Evolutionary conservation across 305 asterid species (phyloP), one percentile per base, ranked within the genome.

Genomic region (Fraxinus albicans): DNA sequence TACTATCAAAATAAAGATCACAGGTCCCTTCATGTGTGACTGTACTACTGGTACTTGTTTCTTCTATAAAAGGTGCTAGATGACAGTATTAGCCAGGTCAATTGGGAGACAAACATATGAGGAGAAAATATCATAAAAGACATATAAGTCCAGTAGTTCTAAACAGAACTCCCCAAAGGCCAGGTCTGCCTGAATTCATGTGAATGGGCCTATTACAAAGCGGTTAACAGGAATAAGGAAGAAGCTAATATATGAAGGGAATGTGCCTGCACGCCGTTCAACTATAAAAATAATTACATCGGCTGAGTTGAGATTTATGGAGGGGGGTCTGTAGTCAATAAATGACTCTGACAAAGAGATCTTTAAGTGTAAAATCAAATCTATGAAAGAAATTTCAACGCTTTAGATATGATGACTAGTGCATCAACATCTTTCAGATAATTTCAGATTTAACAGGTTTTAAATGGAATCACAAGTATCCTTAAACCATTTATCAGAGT

Each of bases 361-460:
- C 19, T n/a, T 4, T 76, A 29, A 4, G 17, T 53, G 67, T 60
- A 78, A 60, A 31, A 67, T 73, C 34, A 58, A n/a, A 19, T 44
- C 38, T 75, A 63, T 73, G 35, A 75, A 50, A 38, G 76, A 33
- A 78, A 2, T 53, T 78, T 33, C 72, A 13, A 50, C 12, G 79
- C 50, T 29, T 36, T 3, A 34, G 80, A 47, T 35, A 60, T 82
- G 55, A 70, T 40, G 53, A 77, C 80, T 67, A 44, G 44, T 31
- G 36, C 77, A 29, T 38, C 70, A 40, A 77, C 80, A 79, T 78
- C 80, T 81, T 77, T 79, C 13, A 47, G 81, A 17, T 73, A 74
- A 8, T 79, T 73, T 40, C 76, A 67, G 6, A 76, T 65, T 47
- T 78, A 40, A 35, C 58, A 8, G 40, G 13, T 74, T 44, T 21